Conservation (phyloP, 208 protist species). For the Leishmania major region DNA sequence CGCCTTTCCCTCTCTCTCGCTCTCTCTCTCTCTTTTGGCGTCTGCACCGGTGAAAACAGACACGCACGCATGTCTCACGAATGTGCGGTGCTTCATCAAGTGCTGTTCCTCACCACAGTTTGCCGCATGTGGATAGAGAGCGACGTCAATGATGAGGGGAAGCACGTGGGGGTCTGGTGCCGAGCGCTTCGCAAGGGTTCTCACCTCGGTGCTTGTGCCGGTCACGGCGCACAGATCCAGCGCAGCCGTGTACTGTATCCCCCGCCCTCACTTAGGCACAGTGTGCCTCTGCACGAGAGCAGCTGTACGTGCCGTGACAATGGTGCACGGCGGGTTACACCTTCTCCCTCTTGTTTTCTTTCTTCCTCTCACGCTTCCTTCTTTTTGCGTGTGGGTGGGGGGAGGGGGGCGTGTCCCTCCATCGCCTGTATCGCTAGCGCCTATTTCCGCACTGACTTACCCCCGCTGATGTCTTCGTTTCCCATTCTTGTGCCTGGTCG, state of each 20-base stretch:
- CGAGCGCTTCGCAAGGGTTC: neutral
- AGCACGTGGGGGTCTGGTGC: neutral
- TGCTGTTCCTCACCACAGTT: neutral
- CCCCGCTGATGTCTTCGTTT: neutral
- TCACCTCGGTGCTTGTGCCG: neutral
- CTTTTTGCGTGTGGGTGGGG: neutral
- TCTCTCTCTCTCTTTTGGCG: neutral
- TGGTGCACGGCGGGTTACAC: neutral
- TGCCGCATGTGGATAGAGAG: neutral
- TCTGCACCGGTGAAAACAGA: neutral
- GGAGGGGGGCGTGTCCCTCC: too few species aligned
- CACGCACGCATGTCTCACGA: neutral
- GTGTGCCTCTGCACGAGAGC: neutral
- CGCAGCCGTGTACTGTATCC: neutral
- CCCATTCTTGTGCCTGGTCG: neutral
- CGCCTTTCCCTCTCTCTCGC: neutral
- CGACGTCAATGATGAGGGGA: neutral
- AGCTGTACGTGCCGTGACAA: neutral
- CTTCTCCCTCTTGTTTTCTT: neutral
- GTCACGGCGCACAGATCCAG: neutral
- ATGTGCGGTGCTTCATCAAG: neutral
- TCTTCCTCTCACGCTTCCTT: neutral
- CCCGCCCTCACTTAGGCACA: neutral
- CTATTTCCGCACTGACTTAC: neutral
- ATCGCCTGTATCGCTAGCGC: neutral